phyloP scores from a whole-genome alignment of 2,329 filamentous ascomycete genomes.

The Exophiala phaeomuriformis region DNA sequence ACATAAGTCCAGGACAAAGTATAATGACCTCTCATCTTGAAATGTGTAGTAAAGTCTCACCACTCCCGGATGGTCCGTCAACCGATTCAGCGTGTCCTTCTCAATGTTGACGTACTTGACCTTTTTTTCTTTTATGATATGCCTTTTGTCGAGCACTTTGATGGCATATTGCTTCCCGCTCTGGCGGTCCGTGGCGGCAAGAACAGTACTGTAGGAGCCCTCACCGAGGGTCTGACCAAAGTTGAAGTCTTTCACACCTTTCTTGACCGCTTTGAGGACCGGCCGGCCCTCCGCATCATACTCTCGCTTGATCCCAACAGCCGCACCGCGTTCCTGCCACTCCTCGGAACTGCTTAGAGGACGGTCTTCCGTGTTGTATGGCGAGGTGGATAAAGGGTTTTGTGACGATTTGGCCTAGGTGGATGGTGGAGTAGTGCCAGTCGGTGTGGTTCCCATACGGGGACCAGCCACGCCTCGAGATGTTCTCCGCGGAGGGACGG shows the following conservation, averaged over 20 bases:
- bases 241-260: conserved; percentile 92
- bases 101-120: conserved; percentile 99
- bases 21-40: conserved; percentile 89
- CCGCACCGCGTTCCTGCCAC: conserved; percentile 93
- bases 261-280: conserved; percentile 79
- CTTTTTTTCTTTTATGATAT: conserved; percentile 99
- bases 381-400: conserved; percentile 35
- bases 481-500: conserved; percentile 65
- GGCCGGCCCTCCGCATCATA: conserved; percentile 77
- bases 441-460: conserved; percentile 22
- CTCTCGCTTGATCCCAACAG: conserved; percentile 72
- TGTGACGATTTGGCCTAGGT: conserved; percentile 26
- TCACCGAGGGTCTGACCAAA: conserved; percentile 89
- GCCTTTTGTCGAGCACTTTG: conserved; percentile 94
- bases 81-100: conserved; percentile 90
- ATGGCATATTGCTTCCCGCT: conserved; percentile 95
- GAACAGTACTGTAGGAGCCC: conserved; percentile 94
- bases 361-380: conserved; percentile 52
- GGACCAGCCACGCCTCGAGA: conserved; percentile 62
- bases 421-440: conserved; percentile 24
- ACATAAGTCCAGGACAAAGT: conserved; percentile 92
- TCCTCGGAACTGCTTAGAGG: conserved; percentile 68
- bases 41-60: conserved; percentile 98
- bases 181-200: conserved; percentile 85
- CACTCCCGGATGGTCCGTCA: conserved; percentile 94